Evolutionary conservation across 345 rosid genomes (phyloP), one percentile per base, ranked within the genome.

Genomic region (Nephelium lappaceum): DNA sequence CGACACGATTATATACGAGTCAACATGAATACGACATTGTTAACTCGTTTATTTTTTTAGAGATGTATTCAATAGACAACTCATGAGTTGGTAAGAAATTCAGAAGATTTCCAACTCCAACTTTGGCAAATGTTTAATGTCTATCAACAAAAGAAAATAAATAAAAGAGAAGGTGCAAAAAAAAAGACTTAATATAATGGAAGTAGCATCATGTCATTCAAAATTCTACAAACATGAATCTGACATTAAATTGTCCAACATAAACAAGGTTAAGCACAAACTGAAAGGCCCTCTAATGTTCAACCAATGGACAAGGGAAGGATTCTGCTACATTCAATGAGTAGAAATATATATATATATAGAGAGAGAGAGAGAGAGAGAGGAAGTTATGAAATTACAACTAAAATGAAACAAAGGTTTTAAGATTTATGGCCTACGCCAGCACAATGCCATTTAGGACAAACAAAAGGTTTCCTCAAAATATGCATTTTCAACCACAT

Each of bases 371-470:
- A 66, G 5, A 53, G 10, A 57, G 15, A 51, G 41, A 49, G 43
- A 53, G 57, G 24, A n/a, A 55, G 67, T 38, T 41, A 11, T 43
- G 27, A 60, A 58, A 53, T 73, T 21, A 19, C 47, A 72, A 72
- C 57, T 64, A 63, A 78, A 10, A 43, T 21, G 72, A 66, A 72
- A 65, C 19, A 36, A 16, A 71, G 18, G 70, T 61, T 61, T 51
- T 36, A 74, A 64, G 76, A 38, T 71, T 49, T 45, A 74, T 71
- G 71, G 41, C 38, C 4, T 11, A 12, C 31, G 39, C 64, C 14
- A 36, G 47, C n/a, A 42, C 24, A 19, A 27, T 15, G 72, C 42
- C 73, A 77, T 19, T 24, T 42, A 25, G 19, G 58, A 57, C 74
- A 69, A 41, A 41, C 18, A 39, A 23, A 69, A 45, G 23, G 42